phyloP scores from a whole-genome alignment of 2,329 filamentous ascomycete genomes.

The Colletotrichum tanaceti region DNA sequence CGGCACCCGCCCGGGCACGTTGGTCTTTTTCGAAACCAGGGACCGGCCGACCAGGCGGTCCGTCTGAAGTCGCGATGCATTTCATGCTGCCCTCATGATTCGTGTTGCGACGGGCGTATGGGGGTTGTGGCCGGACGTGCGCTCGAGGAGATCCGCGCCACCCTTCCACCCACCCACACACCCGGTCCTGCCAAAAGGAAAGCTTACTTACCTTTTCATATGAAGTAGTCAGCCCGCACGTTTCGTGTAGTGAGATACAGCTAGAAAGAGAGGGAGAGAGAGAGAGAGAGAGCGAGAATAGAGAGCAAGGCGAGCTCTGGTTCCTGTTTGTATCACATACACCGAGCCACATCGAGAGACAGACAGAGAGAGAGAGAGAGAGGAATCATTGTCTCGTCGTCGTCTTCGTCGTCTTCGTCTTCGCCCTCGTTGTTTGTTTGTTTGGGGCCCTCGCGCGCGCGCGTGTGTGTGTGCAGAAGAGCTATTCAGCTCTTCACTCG shows the following conservation, averaged over 20 bases:
- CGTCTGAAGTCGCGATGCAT: constrained; percentile 38
- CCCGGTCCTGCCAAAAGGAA: constrained; percentile 7
- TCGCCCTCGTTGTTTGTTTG: constrained; percentile 30
- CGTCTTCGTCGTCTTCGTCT: background rate
- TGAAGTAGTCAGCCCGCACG: constrained; percentile 36
- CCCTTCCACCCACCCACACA: constrained; percentile 5
- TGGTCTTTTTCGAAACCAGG: constrained; percentile 35
- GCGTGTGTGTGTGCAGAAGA: constrained; percentile 20
- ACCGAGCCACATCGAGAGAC: constrained; percentile 14
- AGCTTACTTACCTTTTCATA: constrained; percentile 31
- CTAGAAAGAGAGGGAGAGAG: no score
- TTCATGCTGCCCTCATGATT: constrained; percentile 39
- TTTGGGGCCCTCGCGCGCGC: constrained; percentile 22
- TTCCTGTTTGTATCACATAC: constrained; percentile 25
- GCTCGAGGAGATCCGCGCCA: constrained; percentile 28
- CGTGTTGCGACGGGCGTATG: constrained; percentile 33
- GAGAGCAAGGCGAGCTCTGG: constrained; percentile 26
- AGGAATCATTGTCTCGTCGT: no score
- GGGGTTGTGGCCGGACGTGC: constrained; percentile 28
- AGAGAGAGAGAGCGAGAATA: no score
- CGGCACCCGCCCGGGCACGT: constrained; percentile 27
- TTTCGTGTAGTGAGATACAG: background rate
- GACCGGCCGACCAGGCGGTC: constrained; percentile 38
- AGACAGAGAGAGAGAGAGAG: no score
- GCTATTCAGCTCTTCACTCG: constrained; percentile 14